Conservation (phyloP, 176 grass and related monocot genomes). For the Cenchrus fungigraminus region DNA sequence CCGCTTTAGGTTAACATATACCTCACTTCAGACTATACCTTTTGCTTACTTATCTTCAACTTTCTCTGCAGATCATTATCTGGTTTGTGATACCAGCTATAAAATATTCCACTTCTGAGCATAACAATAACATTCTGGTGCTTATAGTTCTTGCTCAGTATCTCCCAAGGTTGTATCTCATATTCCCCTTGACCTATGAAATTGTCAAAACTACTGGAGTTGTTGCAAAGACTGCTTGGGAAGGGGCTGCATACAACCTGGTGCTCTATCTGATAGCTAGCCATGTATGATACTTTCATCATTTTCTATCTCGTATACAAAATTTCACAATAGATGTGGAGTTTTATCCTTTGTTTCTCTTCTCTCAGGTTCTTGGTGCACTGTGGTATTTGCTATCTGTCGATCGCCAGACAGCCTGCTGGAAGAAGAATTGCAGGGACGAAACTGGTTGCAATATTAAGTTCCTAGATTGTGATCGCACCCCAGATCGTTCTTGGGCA, state of each 20-base stretch:
- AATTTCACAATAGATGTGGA: not conserved
- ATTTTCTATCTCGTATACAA: slow-evolving; percentile 5
- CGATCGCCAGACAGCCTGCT: slow-evolving; percentile 91
- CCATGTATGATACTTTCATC: slow-evolving; percentile 64
- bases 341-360: not conserved
- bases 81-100: slow-evolving; percentile 92
- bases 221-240: slow-evolving; percentile 93
- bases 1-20: not conserved
- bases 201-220: slow-evolving; percentile 91
- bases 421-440: slow-evolving; percentile 69
- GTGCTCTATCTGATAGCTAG: slow-evolving; percentile 97
- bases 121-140: slow-evolving; percentile 93
- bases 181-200: slow-evolving; percentile 92
- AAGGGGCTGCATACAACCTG: slow-evolving; percentile 94
- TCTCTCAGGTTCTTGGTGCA: slow-evolving; percentile 79
- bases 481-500: slow-evolving; percentile 47
- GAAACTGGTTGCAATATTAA: slow-evolving; percentile 57
- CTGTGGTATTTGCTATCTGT: slow-evolving; percentile 86
- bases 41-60: slow-evolving; percentile 44
- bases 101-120: slow-evolving; percentile 72
- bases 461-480: slow-evolving; percentile 70
- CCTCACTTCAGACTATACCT: not conserved
- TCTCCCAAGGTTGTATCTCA: slow-evolving; percentile 94
- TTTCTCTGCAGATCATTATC: slow-evolving; percentile 74
- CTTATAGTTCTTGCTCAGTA: slow-evolving; percentile 93